phyloP scores from a whole-genome alignment of 768 basidiomycete genomes.

The Boletus rubroflammeus region DNA sequence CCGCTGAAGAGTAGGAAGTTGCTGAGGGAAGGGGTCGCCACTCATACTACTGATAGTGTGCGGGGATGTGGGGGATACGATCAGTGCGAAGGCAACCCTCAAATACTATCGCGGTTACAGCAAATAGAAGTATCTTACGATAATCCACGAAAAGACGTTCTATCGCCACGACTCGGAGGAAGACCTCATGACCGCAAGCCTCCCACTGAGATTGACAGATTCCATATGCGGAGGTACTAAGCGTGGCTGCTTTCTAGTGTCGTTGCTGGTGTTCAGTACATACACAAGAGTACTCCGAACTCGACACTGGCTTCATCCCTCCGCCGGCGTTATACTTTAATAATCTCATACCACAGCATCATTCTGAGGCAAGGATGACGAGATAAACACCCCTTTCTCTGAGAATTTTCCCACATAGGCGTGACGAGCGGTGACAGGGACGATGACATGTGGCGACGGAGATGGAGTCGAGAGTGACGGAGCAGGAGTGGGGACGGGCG shows the following conservation, averaged over 20 bases:
- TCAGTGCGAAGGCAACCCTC: neutral
- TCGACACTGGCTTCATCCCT: neutral
- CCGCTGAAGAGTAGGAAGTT: constrained; percentile 29
- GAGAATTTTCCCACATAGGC: no score
- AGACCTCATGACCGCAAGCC: neutral
- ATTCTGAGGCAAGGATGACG: no score
- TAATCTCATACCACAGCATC: no score
- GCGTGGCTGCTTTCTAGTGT: no score
- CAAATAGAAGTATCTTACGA: neutral
- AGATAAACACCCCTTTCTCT: no score
- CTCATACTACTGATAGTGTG: constrained; percentile 12
- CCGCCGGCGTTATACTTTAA: neutral
- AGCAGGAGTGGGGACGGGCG: no score
- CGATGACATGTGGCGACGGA: no score
- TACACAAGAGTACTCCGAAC: neutral
- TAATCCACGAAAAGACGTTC: no score
- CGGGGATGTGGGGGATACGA: neutral
- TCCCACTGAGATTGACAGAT: neutral
- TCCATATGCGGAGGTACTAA: no score
- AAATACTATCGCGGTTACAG: neutral
- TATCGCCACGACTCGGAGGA: neutral
- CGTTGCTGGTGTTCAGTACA: neutral
- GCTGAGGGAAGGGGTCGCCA: constrained; percentile 21
- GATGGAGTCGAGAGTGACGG: no score
- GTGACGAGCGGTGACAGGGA: no score